Evolutionary conservation across 768 basidiomycete species (phyloP), one percentile per base, ranked within the genome.

Genomic region (Termitomyces sp.): DNA sequence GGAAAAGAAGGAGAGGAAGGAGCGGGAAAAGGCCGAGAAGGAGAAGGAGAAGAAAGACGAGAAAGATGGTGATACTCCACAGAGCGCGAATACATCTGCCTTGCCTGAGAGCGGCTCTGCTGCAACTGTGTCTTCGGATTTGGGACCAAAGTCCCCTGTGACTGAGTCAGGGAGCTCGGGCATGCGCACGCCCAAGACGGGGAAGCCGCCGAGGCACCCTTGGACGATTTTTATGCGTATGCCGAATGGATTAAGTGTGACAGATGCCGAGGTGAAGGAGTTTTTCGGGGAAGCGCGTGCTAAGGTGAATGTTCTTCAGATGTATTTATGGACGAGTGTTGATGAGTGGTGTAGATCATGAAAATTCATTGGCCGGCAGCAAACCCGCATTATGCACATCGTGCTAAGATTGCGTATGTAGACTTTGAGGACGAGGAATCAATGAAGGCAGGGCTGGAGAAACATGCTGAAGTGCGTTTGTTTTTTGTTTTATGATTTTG

Each of bases 371-470:
- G 87, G 58, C 89, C 88, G 0, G 62, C 71, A 62, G 57, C 69
- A 13, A 77, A 72, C 63, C 64, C 71, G 6, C 35, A 56, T 32
- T 56, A 12, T 18, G 9, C 35, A 4, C 81, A 82, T 10, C 82
- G 85, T 47, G 72, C 77, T 55, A 83, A 79, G 62, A 76, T 93
- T 57, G 90, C 86, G 1, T 97, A 93, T 67, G 83, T 97, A 53
- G 94, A 96, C 67, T 97, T 96, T 71, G 88, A 84, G 4, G 90
- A 92, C 64, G 92, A 95, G 65, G 90, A 88, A 47, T 77, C 85
- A 10, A 91, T 94, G 90, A 90, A 84, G 64, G 80, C 77, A 20
- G 94, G 88, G 0, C 73, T 95, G 22, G 85, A 82, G 57, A 88
- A 85, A 64, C 87, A 90, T 61, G 81, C 79, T 26, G 85, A 86